phyloP scores from a whole-genome alignment of 768 basidiomycete species.

The Phlebiopsis gigantea region DNA sequence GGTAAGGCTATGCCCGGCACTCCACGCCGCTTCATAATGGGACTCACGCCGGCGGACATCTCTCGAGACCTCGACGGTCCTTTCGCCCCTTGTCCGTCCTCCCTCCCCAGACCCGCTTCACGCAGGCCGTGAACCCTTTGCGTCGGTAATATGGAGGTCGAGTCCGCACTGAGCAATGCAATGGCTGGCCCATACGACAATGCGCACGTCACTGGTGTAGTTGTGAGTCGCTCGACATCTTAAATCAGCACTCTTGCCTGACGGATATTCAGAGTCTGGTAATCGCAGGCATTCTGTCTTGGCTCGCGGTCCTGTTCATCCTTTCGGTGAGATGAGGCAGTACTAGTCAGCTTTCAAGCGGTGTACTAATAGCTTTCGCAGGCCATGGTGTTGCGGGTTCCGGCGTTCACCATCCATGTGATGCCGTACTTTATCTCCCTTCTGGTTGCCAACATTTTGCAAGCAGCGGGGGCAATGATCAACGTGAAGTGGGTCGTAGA shows the following conservation, averaged over 20 bases:
- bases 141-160: background rate
- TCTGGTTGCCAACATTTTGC: constrained; percentile 27
- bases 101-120: background rate
- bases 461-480: constrained; percentile 28
- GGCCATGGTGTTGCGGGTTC: constrained; percentile 15
- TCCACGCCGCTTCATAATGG: background rate
- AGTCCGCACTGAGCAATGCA: background rate
- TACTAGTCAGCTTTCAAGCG: background rate
- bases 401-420: constrained; percentile 19
- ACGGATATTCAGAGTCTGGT: constrained; percentile 19
- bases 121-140: constrained; percentile 6
- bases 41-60: background rate
- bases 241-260: background rate
- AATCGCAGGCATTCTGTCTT: constrained; percentile 22
- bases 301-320: constrained; percentile 21
- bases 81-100: background rate
- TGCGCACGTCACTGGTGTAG: constrained; percentile 2
- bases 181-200: constrained; percentile 2
- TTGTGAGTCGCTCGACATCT: background rate
- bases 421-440: constrained; percentile 27
- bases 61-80: background rate
- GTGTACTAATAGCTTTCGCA: background rate
- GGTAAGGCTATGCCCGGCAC: background rate
- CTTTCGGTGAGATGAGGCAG: constrained; percentile 18
- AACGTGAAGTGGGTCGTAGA: constrained; percentile 26